Evolutionary conservation across 169 alveolate genomes (phyloP), one percentile per base, ranked within the genome.

Genomic region (Eimeria acervulina): DNA sequence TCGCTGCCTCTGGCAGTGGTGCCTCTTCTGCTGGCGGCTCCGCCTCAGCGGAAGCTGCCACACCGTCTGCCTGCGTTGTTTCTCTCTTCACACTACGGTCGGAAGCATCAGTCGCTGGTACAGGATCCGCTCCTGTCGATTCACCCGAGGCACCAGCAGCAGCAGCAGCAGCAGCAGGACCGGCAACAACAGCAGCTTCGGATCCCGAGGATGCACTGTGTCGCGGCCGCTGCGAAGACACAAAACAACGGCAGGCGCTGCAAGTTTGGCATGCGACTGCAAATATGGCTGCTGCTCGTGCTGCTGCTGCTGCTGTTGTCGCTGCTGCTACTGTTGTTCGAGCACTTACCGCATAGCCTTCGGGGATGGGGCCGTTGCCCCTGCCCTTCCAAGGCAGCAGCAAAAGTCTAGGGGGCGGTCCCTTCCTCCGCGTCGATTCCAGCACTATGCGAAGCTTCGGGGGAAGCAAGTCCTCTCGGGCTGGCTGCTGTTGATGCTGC

Each of bases 331-430:
- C 42, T 3, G 66, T 4, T 80, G 42, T 68, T 21, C 38, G 76
- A 33, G 74, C 70, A n/a, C 93, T 87, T 19, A 87, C 93, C 3
- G 66, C 80, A n/a, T 28, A 61, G 2, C 93, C 93, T 70, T 87
- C 81, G 33, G 93, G 93, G 47, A 87, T 33, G 33, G 93, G 93
- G 63, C 93, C 93, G 61, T 59, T 68, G 63, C 93, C 93, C 36
- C 83, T 87, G 83, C 93, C 93, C 26, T 47, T 87, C 93, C 93
- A 87, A 36, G 93, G 93, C 81, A 87, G 44, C 93, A 87, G 7
- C 61, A 87, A 33, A 19, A 87, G 81, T 19, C 40, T 31, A 36
- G 93, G 93, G 38, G 83, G 93, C 10, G 83, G 81, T 36, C 78
- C 93, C 93, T 40, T 87, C 44, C 40, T 55, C 31, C 93, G 78